Evolutionary conservation across 208 protist species (phyloP).

Genomic region (Trypanosomatidae sp.): DNA sequence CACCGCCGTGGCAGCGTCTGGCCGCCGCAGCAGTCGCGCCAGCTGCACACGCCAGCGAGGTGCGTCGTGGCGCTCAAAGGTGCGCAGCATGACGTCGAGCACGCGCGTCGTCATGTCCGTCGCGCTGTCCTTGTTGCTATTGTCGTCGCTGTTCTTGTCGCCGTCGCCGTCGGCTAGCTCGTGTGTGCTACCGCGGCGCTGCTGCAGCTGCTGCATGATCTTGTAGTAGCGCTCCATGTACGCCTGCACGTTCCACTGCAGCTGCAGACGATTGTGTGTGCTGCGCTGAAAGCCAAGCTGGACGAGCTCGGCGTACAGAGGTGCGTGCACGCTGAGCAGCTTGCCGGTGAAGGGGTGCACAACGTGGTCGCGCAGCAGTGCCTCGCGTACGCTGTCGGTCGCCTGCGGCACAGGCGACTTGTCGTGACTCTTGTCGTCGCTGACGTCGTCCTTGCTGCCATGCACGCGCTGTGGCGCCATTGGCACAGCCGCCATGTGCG

Average conservation of each 20-base stretch:
- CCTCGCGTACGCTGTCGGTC: no score
- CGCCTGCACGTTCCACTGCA: slow-evolving; percentile 32
- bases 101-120: not conserved
- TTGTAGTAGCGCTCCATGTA: slow-evolving; percentile 6
- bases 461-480: no score
- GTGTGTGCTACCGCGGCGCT: not conserved
- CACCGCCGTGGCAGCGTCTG: slow-evolving; percentile 32
- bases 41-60: no score
- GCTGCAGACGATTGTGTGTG: slow-evolving; percentile 30
- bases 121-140: not conserved
- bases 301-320: slow-evolving; percentile 12
- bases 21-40: slow-evolving; percentile 18
- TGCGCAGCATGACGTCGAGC: not conserved
- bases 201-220: not conserved
- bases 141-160: not conserved
- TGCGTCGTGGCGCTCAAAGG: not conserved
- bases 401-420: no score
- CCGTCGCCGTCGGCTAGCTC: not conserved
- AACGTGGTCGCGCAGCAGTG: no score
- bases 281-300: slow-evolving; percentile 39
- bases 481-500: no score
- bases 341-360: slow-evolving; percentile 74
- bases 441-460: no score
- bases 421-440: no score
- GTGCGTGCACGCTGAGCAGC: slow-evolving; percentile 9